Base-by-base conservation (phyloP, 768 basidiomycete genomes). In the Suillus lakei region DNA sequence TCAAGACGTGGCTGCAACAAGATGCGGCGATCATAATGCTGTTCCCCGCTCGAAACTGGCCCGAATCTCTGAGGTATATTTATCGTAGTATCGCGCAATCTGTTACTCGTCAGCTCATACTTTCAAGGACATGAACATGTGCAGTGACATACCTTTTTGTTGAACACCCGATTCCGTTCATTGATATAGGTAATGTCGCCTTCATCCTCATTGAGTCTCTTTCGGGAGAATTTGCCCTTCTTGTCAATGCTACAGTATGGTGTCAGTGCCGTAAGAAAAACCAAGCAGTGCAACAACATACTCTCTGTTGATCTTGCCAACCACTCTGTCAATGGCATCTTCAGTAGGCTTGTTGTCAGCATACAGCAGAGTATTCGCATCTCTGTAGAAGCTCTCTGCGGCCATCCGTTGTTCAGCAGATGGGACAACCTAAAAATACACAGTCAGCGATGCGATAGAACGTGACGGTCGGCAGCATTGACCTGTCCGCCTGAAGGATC, bases 101-200 rank as follows among this genome's bases (percentile, higher is more conserved):
- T 95, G 70, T 34, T n/a, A 15, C 10, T 60, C 66, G 64, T 5
- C 51, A 43, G 60, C 55, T 61, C 23, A 51, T 43, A 67, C 26
- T 64, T 18, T 30, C 26, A 41, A 41, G 6, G 21, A n/a, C 18
- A 15, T 63, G 60, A 9, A 60, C 46, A 43, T 44, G 36, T 39
- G 12, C 32, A 38, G 13, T 46, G 30, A 68, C 77, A 18, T 30
- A 90, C 93, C 91, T 97, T 98, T 81, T 95, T 96, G 87, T 98
- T 98, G 85, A 98, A 99, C 59, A 98, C 95, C 69, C 95, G 87
- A 78, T 98, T 96, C 78, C 92, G 91, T 78, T 99, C 95, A 83
- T 99, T 99, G 86, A 99, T 99, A 75, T 99, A 99, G 5, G 96
- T 99, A 78, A 99, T 92, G 70, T 98, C 96, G 63, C 93, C 96